Evolutionary conservation across 2,329 filamentous ascomycete species (phyloP), one percentile per base, ranked within the genome.

Genomic region (Xylariaceae sp.): DNA sequence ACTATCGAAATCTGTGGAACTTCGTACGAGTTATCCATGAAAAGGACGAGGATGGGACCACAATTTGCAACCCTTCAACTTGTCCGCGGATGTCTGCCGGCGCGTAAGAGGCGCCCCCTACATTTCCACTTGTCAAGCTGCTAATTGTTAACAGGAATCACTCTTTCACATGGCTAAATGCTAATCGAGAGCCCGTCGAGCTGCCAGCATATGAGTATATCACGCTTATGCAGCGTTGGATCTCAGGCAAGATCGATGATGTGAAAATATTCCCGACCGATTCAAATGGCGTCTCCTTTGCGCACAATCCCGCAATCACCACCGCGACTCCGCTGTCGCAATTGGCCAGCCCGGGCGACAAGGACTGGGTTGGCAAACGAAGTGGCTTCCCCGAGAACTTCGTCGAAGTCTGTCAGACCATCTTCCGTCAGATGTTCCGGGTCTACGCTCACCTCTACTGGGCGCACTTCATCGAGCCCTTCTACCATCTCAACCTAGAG

Each of bases 381-480:
- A 94, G 89, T 56, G 92, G 92, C 3, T 99, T 99, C 72, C 94
- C 94, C 2, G 84, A 88, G 60, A 88, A 89, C 61, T 97, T 96
- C 71, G 80, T 92, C 64, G 84, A 87, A 57, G 91, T 96, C 63
- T 94, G 92, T 77, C 91, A 95, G 76, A 87, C 87, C 61, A 94
- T 96, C 66, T 92, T 96, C 76, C 88, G 92, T 65, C 94, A 96
- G 74, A 97, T 99, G 87, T 97, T 99, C 79, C 88, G 94, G 55
- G 92, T 96, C 63, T 99, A 99, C 68, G 87, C 94, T 45, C 94
- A 99, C 72, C 84, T 99, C 57, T 99, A 99, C 78, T 96, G 95
- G 81, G 89, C 92, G 53, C 94, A 99, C 72, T 99, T 89, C 72
- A 76, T 85, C 56, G 87, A 90, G 62, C 88, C 87, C 5, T 90